Percentiles rank a stretch among this genome's conserved stretches.
Evolutionary conservation across 1,139 yeast species (phyloP).

Genomic region (Entelexis sorbosivorans): DNA sequence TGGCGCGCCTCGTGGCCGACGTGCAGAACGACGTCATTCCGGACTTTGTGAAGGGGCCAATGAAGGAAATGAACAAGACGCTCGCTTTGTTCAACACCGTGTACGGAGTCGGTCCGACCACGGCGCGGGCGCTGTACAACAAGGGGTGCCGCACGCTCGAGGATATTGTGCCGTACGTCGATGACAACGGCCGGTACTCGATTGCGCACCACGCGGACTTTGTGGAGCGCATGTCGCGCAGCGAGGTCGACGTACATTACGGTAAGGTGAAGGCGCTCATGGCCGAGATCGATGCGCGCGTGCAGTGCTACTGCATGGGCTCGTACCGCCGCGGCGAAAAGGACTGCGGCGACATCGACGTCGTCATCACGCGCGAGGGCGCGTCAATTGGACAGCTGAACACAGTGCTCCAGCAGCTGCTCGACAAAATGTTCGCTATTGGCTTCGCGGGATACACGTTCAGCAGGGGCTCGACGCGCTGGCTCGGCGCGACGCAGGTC

Average conservation of each 20-base stretch:
- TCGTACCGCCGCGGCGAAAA: constrained; percentile 44
- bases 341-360: constrained; percentile 49
- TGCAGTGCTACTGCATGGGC: constrained; percentile 41
- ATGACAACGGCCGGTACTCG: constrained; percentile 36
- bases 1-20: constrained; percentile 43
- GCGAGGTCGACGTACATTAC: constrained; percentile 38
- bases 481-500: constrained; percentile 33
- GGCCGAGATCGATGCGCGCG: constrained; percentile 33
- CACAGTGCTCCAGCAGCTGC: constrained; percentile 29
- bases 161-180: constrained; percentile 34
- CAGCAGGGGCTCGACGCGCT: constrained; percentile 24
- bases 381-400: constrained; percentile 29
- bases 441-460: constrained; percentile 33
- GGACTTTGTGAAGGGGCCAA: not conserved
- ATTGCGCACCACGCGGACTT: constrained; percentile 45
- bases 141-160: constrained; percentile 36
- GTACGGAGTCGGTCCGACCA: constrained; percentile 44
- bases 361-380: constrained; percentile 39
- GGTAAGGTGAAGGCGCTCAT: constrained; percentile 32
- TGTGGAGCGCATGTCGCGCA: constrained; percentile 38
- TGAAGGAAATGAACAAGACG: constrained; percentile 17
- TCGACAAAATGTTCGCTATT: constrained; percentile 25
- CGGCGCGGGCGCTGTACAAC: constrained; percentile 38
- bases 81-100: constrained; percentile 37
- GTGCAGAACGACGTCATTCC: constrained; percentile 33